These are phyloP conservation scores for Acer saccharum DNA, from an alignment of 345 rosid species.

Conservation along the genomic window DNA sequence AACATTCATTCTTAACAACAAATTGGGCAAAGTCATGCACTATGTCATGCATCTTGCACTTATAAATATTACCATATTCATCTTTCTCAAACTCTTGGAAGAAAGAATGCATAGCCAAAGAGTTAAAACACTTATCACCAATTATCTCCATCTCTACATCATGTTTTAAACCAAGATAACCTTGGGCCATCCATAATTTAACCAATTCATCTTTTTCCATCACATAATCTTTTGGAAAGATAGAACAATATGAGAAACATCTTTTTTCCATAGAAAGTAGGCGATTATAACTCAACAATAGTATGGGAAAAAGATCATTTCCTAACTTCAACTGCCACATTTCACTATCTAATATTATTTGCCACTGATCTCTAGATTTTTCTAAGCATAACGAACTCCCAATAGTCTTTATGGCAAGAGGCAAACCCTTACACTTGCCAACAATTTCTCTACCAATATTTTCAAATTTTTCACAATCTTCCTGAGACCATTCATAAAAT, in stretches of 20 bases:
- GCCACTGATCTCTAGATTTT: constrained; percentile 2
- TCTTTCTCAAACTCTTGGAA: background rate
- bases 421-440: constrained; percentile 19
- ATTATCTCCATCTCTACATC: background rate
- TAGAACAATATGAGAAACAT: background rate
- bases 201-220: background rate
- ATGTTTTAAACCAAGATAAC: background rate
- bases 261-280: background rate
- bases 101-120: background rate
- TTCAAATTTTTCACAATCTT: too few relatives aligned
- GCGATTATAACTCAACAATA: background rate
- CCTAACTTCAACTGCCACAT: background rate
- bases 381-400: background rate
- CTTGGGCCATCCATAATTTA: background rate
- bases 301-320: background rate
- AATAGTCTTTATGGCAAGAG: background rate
- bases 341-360: background rate
- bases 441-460: background rate
- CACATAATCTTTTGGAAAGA: background rate
- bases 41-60: background rate
- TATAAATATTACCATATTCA: background rate
- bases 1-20: background rate
- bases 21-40: background rate
- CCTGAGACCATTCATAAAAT: too few relatives aligned
- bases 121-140: background rate